Evolutionary conservation across 2,329 filamentous ascomycete species (phyloP), one percentile per base, ranked within the genome.

Genomic region (Colletotrichum liaoningense): DNA sequence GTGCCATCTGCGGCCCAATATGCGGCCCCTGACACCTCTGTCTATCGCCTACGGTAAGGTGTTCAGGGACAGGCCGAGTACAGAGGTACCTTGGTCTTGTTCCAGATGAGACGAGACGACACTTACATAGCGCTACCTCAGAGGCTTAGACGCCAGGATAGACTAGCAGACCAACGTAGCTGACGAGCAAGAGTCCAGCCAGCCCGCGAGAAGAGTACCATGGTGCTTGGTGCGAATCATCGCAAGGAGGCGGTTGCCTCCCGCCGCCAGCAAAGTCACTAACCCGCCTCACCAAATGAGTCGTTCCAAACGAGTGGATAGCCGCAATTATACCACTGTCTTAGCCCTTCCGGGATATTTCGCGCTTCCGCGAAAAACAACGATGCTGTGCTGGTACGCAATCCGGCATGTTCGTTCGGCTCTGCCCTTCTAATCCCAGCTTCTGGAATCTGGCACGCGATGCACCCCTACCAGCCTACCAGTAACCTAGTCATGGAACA

Each of bases 1-100:
- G 60, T 69, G 70, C 70, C 66, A 73, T 65, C 59, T 69, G 70
- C 70, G 66, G 66, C 70, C 70, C 67, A 73, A 73, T 33, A 46
- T 69, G 70, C 70, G 66, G 70, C 70, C 70, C 69, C 70, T 59
- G 54, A 69, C 59, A 60, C 66, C 70, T 69, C 54, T 59, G 63
- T 42, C 16, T 33, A 35, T 24, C 55, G 54, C 54, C 28, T 26
- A 58, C 66, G 16, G 22, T 42, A 22, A 52, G n/a, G 60, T 63
- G 12, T 42, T 55, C 33, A 57, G 38, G 63, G 63, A 57, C 66
- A 72, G 57, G 69, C 64, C 64, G 38, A 38, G 69, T 72, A 72
- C 69, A 72, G 19, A 63, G 64, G 56, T 72, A 72, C 69, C 14
- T 69, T 38, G 16, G 33, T 26, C 28, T 28, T n/a, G 42, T 35